Conservation (phyloP, 768 basidiomycete species). For the Mycena alexandri region DNA sequence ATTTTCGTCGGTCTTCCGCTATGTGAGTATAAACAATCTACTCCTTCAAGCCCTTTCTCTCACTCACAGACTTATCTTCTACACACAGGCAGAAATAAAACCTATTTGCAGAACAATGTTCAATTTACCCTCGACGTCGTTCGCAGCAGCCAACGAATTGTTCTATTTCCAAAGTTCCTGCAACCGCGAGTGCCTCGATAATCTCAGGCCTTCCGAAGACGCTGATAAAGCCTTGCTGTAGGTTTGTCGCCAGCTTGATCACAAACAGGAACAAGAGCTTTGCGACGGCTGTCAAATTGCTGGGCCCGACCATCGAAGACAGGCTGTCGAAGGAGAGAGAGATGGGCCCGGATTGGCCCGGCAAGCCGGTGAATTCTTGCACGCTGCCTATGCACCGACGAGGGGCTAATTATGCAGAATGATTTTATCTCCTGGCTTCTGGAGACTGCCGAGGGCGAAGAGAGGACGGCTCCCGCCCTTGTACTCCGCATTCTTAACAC, state of each 20-base stretch:
- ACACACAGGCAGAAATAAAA: constrained; percentile 33
- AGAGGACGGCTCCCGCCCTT: constrained; percentile 29
- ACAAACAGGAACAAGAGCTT: constrained; percentile 10
- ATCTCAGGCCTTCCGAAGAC: fast-evolving
- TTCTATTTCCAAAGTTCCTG: constrained; percentile 7
- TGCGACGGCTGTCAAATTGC: neutral
- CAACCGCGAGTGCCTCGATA: constrained; percentile 21
- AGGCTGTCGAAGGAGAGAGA: constrained; percentile 20
- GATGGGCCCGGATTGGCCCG: constrained; percentile 25
- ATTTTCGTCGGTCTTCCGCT: constrained; percentile 45
- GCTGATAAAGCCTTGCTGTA: neutral
- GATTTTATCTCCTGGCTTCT: constrained; percentile 51
- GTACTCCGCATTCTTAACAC: constrained; percentile 42
- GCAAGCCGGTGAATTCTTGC: constrained; percentile 19
- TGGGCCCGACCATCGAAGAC: constrained; percentile 18
- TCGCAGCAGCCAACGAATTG: neutral
- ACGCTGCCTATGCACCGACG: neutral
- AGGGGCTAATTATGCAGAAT: constrained; percentile 29
- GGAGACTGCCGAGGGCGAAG: constrained; percentile 38
- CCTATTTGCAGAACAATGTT: constrained; percentile 31
- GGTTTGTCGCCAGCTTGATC: constrained; percentile 23
- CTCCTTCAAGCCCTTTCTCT: too few relatives aligned
- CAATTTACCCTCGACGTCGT: constrained; percentile 23
- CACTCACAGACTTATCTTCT: neutral
- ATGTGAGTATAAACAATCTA: constrained; percentile 32